Evolutionary conservation across 2,329 filamentous ascomycete species (phyloP), one percentile per base, ranked within the genome.

Genomic region (Fusarium mundagurra): DNA sequence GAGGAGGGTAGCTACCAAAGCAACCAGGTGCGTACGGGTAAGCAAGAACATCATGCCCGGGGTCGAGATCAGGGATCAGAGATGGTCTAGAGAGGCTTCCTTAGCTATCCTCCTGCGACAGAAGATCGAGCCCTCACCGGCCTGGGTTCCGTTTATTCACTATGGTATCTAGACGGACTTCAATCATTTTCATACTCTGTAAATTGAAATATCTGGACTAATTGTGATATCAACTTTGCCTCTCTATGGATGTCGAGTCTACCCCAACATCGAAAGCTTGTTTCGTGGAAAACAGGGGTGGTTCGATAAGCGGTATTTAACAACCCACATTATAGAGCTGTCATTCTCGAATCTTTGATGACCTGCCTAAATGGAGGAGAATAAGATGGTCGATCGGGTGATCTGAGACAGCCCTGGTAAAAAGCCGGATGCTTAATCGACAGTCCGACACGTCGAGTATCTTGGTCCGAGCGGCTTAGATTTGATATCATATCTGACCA

Each of bases 361-460:
- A 71, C 53, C 24, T 51, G 53, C 47, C 51, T 34, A 48, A 53
- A 74, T 69, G 8, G 88, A 90, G 74, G 85, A 89, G 67, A 81
- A 82, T 38, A 91, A 91, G 58, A 83, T 90, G 6, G 88, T 90
- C 31, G 91, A 90, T 71, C 84, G 90, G 6, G 78, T 84, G 18
- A 78, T 84, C 36, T 85, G 89, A 5, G 89, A 90, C 57, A 88
- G 90, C 67, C 88, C 88, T 1, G 84, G 83, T 59, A 90, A 90
- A 90, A 77, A 87, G 86, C 50, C 86, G 88, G 69, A 90, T 91
- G 87, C 87, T 90, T 77, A 90, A 90, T 72, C 85, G 88, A 5
- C 72, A 81, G 45, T 73, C 69, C 6, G 82, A 90, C 34, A 86
- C 86, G 1, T 81, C 82, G 1, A 82, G 78, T 17, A 79, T 84